Evolutionary conservation across 2,329 filamentous ascomycete species (phyloP), one percentile per base, ranked within the genome.

Genomic region (Mycogone perniciosa): DNA sequence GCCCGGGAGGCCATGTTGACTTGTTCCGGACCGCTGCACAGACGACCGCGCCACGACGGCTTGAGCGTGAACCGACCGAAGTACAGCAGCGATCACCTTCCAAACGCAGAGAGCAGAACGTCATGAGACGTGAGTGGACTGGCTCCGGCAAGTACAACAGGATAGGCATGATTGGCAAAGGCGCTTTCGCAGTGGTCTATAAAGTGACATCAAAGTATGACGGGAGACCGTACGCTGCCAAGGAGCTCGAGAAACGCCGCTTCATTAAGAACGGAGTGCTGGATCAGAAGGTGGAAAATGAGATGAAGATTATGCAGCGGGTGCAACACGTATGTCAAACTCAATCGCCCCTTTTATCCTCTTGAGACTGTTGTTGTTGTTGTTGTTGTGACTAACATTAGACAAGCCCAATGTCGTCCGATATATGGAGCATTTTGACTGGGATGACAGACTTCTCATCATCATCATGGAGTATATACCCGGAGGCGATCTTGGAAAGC

Each of bases 391-490:
- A 20, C 46, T 43, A 29, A 48, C 46, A 31, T 39, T 7, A 3
- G 5, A 45, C 26, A 29, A 89, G 85, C 80, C 83, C 2, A 92
- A 97, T 60, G 91, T 99, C 60, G 92, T 99, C 39, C 82, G 88
- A 56, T 99, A 93, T 63, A 82, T 95, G 50, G 90, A 96, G 60
- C 88, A 93, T 62, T 80, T 93, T 58, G 90, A 96, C 57, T 85
- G 88, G 73, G 81, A 84, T 41, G 77, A 88, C 37, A 76, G 90
- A 64, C 77, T 96, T 4, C 91, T 96, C 65, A 96, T 99, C 67
- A 92, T 97, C 64, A 86, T 96, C 66, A 99, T 99, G 93, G 93
- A 99, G 63, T 96, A 81, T 59, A 82, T 97, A 10, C 80, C 83
- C 6, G 79, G 81, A 31, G 93, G 93, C 41, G 92, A 99, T 65